These are phyloP conservation scores for Wickerhamomyces ciferrii DNA, from an alignment of 805 yeast species.

Conservation along the genomic window DNA sequence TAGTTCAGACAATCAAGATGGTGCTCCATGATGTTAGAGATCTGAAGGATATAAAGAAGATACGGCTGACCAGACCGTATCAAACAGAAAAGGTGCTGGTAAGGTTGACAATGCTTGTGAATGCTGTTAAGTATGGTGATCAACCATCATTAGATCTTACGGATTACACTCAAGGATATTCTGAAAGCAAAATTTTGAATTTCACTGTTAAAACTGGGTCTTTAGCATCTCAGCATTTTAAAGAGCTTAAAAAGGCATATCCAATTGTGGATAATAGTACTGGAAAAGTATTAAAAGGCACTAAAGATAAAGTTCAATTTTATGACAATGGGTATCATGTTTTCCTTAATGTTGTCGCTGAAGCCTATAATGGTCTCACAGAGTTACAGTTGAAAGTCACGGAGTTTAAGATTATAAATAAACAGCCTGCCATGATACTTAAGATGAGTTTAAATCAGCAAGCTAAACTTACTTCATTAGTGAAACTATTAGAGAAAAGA, in stretches of 20 bases:
- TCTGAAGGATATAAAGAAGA: neutral
- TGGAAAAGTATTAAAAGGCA: no score
- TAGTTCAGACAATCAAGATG: neutral
- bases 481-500: neutral
- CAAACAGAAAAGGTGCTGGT: neutral
- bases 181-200: neutral
- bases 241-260: neutral
- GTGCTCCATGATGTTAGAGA: neutral
- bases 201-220: neutral
- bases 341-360: neutral
- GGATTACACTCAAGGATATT: neutral
- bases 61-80: neutral
- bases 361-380: conserved; percentile 1
- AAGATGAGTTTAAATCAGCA: neutral
- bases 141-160: neutral
- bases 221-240: neutral
- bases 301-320: neutral
- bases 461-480: neutral
- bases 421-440: neutral
- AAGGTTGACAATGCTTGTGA: neutral
- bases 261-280: neutral
- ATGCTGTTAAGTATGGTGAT: neutral
- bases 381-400: neutral
- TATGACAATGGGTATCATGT: neutral
- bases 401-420: conserved; percentile 3